Percentiles rank a stretch among this genome's conserved stretches.
Evolutionary conservation across 495 filamentous ascomycete species (phyloP).

Genomic region (Cairneyella variabilis): DNA sequence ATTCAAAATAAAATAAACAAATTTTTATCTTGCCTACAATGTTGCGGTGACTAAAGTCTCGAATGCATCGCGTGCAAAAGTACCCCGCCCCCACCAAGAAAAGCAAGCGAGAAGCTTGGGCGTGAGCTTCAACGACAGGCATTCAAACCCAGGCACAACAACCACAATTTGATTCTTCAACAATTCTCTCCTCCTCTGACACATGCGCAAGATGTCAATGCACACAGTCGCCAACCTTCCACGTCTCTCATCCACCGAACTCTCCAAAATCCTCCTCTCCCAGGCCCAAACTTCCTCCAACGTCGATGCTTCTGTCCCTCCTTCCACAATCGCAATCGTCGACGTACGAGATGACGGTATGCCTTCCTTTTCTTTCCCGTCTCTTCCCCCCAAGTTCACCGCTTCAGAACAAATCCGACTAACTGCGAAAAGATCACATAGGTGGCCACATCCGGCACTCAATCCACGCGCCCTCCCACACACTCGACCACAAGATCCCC

Average conservation of each 20-base stretch:
- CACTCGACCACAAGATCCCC: conserved; percentile 71
- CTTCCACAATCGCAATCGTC: conserved; percentile 61
- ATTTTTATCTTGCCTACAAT: too few relatives aligned
- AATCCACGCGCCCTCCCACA: conserved; percentile 67
- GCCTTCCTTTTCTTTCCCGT: conserved; percentile 10
- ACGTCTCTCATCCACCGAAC: conserved; percentile 58
- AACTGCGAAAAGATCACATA: conserved; percentile 64
- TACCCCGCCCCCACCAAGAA: too few relatives aligned
- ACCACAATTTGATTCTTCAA: too few relatives aligned
- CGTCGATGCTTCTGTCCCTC: conserved; percentile 28
- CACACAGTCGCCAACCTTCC: conserved; percentile 56
- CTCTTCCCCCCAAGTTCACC: too few relatives aligned
- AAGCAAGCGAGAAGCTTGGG: too few relatives aligned
- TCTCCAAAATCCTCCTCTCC: conserved; percentile 51
- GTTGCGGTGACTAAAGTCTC: too few relatives aligned
- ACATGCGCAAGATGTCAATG: conserved; percentile 43
- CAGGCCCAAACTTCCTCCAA: conserved; percentile 23
- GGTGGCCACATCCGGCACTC: conserved; percentile 86
- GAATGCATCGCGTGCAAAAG: too few relatives aligned
- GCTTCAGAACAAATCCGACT: too few relatives aligned
- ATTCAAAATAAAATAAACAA: too few relatives aligned
- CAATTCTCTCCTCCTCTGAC: too few relatives aligned
- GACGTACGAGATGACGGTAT: conserved; percentile 84
- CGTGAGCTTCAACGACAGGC: too few relatives aligned
- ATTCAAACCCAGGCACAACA: too few relatives aligned